A percentile compares a stretch with the other conserved stretches of the same genome.
Conservation (phyloP, 768 basidiomycete species). For the Phlegmacium glaucopus region DNA sequence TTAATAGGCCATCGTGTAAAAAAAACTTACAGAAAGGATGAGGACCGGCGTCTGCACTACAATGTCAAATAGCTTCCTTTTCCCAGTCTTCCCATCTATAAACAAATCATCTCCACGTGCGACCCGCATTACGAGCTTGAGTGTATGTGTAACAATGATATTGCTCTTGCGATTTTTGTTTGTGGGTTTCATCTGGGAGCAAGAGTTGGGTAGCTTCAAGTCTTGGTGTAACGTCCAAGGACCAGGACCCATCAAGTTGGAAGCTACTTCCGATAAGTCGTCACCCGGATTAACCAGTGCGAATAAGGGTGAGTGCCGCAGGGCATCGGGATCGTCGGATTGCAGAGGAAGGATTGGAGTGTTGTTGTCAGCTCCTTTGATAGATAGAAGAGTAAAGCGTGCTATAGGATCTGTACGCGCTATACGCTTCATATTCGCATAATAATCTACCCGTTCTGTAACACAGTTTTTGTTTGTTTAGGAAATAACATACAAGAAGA, state of each 20-base stretch:
- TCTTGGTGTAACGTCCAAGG: constrained; percentile 82
- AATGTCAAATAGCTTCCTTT: constrained; percentile 83
- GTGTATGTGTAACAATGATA: constrained; percentile 67
- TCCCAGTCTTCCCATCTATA: constrained; percentile 62
- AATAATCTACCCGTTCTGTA: constrained; percentile 81
- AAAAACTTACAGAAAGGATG: constrained; percentile 72
- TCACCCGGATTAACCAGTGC: constrained; percentile 44
- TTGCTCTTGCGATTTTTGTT: constrained; percentile 77
- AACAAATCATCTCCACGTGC: constrained; percentile 72
- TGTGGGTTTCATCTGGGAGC: constrained; percentile 64
- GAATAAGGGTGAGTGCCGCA: constrained; percentile 64
- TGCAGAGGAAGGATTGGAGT: constrained; percentile 74
- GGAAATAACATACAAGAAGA: neutral
- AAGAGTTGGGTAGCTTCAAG: constrained; percentile 66
- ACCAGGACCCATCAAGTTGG: constrained; percentile 69
- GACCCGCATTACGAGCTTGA: constrained; percentile 82
- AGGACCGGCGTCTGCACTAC: constrained; percentile 83
- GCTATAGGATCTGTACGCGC: constrained; percentile 66
- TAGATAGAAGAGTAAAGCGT: constrained; percentile 56
- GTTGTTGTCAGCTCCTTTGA: constrained; percentile 56
- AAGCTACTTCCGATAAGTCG: constrained; percentile 54
- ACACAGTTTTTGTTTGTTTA: neutral
- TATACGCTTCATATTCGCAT: constrained; percentile 60
- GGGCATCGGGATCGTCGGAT: constrained; percentile 61
- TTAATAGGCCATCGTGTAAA: neutral